Base-by-base conservation (phyloP, 1,284 basidiomycete genomes). In the Sporisorium reilianum region DNA sequence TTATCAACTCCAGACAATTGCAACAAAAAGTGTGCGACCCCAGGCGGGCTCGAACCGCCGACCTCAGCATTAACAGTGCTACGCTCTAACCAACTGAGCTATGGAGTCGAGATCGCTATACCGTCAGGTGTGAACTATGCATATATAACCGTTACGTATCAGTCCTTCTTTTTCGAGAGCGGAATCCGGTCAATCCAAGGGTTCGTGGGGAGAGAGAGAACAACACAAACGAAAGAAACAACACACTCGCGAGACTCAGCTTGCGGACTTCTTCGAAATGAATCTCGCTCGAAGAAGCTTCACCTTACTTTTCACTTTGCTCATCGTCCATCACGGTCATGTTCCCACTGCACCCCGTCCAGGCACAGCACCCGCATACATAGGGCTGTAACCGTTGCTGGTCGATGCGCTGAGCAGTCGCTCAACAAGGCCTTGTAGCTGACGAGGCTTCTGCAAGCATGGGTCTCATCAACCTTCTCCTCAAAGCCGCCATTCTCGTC, bases 31-130 rank as follows among this genome's bases (percentile, higher is more conserved):
- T 3, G 22, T 55, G 30, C 74, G 74, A 76, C 74, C 74, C 65
- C 68, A 38, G 74, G 69, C 75, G 69, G 75, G 75, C 65, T 77
- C 70, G 75, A 77, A 73, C 75, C 69, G 75, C 69, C 70, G 75
- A 77, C 75, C 75, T 77, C 63, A 69, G 69, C 69, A 77, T 77
- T 77, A 77, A 77, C 75, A 77, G 75, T 77, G 69, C 69, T 69
- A 73, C 75, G 75, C 75, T 77, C 75, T 77, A 77, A 77, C 75
- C 75, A 77, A 77, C 75, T 77, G 75, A 77, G 75, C 75, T 73
- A 77, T 38, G 64, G 64, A 67, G 67, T 34, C 71, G 12, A 32
- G 18, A 18, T 11, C 3, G 18, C 11, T 22, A 23, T 30, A 6
- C n/a, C n/a, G n/a, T n/a, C 36, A 23, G 5, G 16, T 16, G 51